These are phyloP conservation scores for Alternaria tenuissima DNA, from an alignment of 2,329 filamentous ascomycete species.

Conservation along the genomic window DNA sequence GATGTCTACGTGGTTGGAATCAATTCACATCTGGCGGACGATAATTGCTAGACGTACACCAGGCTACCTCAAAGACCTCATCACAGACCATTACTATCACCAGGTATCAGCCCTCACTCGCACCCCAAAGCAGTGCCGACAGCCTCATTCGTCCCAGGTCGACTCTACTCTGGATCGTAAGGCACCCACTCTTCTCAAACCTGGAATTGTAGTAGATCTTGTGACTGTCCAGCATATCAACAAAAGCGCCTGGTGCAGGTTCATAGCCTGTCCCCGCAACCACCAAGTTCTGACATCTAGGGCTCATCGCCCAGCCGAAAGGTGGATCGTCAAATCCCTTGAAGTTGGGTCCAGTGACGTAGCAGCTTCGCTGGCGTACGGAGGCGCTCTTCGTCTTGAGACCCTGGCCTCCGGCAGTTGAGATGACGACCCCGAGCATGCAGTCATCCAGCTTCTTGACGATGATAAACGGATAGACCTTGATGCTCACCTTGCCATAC, in stretches of 20 bases:
- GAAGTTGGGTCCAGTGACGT: not conserved
- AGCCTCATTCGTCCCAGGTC: not conserved
- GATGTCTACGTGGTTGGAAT: not conserved
- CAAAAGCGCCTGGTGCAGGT: not conserved
- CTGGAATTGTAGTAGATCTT: not conserved
- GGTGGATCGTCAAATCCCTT: not conserved
- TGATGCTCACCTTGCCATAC: not conserved
- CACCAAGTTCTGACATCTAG: not conserved
- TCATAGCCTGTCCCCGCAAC: not conserved
- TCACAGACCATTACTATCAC: not conserved
- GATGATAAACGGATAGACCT: conserved; percentile 1
- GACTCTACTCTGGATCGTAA: not conserved
- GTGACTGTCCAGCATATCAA: not conserved
- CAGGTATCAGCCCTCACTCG: not conserved
- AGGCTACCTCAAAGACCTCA: not conserved
- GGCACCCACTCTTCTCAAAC: not conserved
- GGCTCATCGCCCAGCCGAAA: not conserved
- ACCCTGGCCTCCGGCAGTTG: not conserved
- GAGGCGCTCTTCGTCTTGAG: not conserved
- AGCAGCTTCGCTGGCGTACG: not conserved
- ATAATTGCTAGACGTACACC: not conserved
- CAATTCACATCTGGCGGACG: fast-evolving
- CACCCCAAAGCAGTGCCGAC: not conserved
- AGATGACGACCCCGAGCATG: not conserved
- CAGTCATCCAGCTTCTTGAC: conserved; percentile 6